Evolutionary conservation across 2,329 filamentous ascomycete species (phyloP), one percentile per base, ranked within the genome.

Genomic region (Didymella exigua): DNA sequence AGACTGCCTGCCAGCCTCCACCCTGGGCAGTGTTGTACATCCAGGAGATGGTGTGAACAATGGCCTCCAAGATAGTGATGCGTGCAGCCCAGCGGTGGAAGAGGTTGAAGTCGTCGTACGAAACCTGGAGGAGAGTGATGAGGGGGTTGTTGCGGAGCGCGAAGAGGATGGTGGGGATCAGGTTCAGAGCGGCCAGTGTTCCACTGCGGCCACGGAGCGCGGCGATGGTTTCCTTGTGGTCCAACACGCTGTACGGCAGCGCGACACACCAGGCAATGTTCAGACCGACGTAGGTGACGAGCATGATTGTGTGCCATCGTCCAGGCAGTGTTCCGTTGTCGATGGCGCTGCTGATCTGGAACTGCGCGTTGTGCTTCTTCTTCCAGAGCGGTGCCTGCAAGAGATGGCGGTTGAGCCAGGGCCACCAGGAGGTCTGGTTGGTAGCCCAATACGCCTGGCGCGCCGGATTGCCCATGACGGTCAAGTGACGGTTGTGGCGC

Each of bases 61-160:
- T 65, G n/a, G 83, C 77, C 72, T 93, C 87, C 2, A 87, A 53
- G 21, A 91, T 84, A 34, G 89, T 84, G 37, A 93, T 85, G 23
- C 91, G 84, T 24, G 90, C 91, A 58, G 91, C 84, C 90, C 90
- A 96, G 61, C 91, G 85, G 74, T 96, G 91, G 45, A 95, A 79
- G 8, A 95, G 86, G 73, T 98, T 98, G 82, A 96, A 98, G 0
- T 93, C 96, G 75, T 98, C 95, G 77, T 97, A 99, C 74, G 90
- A 93, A 73, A 98, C 89, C 66, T 89, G 86, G 53, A 98, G 82
- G 29, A 96, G 75, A 3, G 81, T 75, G 69, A 98, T 97, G 43
- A 97, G 81, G 8, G 91, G 91, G 77, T 98, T 99, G 80, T 98
- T 98, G 71, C 95, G 89, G 30, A 91, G 87, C 11, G 93, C 92